These are phyloP conservation scores for Zygosaccharomyces sapae DNA, from an alignment of 1,139 yeast species.

Conservation along the genomic window DNA sequence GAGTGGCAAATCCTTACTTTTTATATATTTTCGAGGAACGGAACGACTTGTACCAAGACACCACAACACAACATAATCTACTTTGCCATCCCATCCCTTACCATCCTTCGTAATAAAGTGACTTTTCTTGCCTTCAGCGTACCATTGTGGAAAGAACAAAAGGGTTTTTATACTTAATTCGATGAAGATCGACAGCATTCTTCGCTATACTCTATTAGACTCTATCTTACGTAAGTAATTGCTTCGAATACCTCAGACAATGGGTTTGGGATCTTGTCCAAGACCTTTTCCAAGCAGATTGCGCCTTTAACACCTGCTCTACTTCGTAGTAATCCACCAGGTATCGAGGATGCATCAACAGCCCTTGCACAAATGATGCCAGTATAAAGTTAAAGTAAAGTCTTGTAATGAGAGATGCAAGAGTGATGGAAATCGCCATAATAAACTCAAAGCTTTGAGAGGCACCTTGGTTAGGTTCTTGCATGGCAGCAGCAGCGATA, in stretches of 20 bases:
- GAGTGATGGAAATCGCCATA: conserved; percentile 55
- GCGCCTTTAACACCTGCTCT: conserved; percentile 37
- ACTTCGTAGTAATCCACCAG: conserved; percentile 37
- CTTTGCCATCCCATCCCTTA: no score
- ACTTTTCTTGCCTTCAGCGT: neutral
- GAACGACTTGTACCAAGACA: no score
- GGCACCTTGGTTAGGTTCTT: conserved; percentile 49
- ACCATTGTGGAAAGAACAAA: neutral
- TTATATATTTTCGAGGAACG: no score
- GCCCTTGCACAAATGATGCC: conserved; percentile 51
- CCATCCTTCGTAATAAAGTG: neutral
- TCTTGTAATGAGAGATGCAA: conserved; percentile 51
- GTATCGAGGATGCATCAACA: conserved; percentile 34
- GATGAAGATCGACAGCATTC: neutral
- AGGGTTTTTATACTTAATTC: neutral
- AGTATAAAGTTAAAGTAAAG: conserved; percentile 64
- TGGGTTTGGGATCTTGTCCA: conserved; percentile 34
- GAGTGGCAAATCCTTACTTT: no score
- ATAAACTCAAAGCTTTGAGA: conserved; percentile 68
- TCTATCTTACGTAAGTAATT: conserved; percentile 13
- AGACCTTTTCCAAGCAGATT: conserved; percentile 28
- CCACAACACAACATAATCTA: no score
- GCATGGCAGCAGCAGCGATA: conserved; percentile 15
- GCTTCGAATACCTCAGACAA: conserved; percentile 30
- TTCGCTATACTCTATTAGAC: neutral